Base-by-base conservation (phyloP, 2,329 filamentous ascomycete genomes). In the Pseudogymnoascus sp. region DNA sequence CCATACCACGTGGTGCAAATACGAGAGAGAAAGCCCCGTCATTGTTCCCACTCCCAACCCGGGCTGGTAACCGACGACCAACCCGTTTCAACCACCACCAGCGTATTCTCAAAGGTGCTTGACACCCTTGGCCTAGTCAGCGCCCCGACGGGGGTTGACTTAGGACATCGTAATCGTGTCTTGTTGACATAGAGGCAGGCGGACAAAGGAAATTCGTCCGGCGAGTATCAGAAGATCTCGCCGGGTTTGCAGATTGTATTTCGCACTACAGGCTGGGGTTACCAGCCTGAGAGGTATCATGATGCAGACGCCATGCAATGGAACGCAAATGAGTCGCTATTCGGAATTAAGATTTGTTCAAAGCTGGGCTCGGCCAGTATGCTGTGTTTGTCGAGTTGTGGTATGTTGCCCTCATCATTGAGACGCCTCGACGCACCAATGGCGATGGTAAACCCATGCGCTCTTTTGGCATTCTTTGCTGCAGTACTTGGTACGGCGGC, bases 381-480 rank as follows among this genome's bases (percentile, higher is more conserved):
- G 29, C 50, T 56, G 50, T 56, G 31, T 56, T 56, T 29, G 50
- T 56, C 50, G 50, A 35, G 31, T 26, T 44, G 21, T 35, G 29
- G 50, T 33, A 26, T 46, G 29, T 7, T 56, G 50, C 17, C 17
- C 15, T 56, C 29, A 56, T 56, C 50, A 72, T 62, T 72, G 71
- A 59, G 69, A 69, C 35, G 90, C 90, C 65, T 88, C 88, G 64
- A 95, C 88, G 75, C 95, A 99, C 95, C 95, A 99, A 78, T 97
- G 96, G 65, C 95, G 88, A 75, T 99, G 95, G 77, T 92, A 97
- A 29, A 95, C 92, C 95, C 95, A 99, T 9, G 95, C 96, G 70
- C 91, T 96, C 81, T 97, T 97, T 78, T 99, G 95, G 77, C 95
- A 99, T 76, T 99, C 95, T 77, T 99, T 99, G 83, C 93, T 97